Evolutionary conservation across 495 filamentous ascomycete genomes (phyloP).

Genomic region (Clohesyomyces aquaticus): DNA sequence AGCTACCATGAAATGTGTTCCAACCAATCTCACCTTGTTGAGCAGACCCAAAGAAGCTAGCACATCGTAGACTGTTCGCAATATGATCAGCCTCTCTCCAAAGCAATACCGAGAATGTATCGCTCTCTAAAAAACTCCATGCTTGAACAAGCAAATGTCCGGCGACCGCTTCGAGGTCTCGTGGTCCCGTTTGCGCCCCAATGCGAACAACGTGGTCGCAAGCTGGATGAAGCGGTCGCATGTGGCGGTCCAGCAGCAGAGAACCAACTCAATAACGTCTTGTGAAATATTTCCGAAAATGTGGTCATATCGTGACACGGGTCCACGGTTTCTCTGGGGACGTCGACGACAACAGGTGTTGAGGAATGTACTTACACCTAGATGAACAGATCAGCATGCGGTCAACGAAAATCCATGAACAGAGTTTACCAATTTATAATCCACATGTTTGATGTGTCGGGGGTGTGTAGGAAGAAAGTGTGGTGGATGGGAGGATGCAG

Average conservation of each 20-base stretch:
- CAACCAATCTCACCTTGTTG: background rate
- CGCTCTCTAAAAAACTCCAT: no score
- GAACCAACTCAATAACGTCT: no score
- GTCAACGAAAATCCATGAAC: slow-evolving; percentile 33
- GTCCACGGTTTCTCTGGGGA: no score
- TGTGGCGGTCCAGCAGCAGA: no score
- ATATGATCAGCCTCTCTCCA: slow-evolving; percentile 20
- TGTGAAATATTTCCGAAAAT: no score
- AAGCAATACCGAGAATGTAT: background rate
- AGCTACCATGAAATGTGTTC: background rate
- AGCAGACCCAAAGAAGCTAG: slow-evolving; percentile 81
- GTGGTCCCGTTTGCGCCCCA: background rate
- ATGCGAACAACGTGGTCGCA: background rate
- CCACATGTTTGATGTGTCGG: slow-evolving; percentile 72
- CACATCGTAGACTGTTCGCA: slow-evolving; percentile 79
- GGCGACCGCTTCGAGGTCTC: background rate
- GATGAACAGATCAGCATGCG: slow-evolving; percentile 10
- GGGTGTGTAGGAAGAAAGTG: background rate
- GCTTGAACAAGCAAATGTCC: background rate
- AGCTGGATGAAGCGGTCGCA: background rate
- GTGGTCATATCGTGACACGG: no score
- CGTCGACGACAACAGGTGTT: background rate
- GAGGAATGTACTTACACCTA: slow-evolving; percentile 28
- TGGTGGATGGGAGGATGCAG: background rate
- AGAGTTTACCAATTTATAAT: slow-evolving; percentile 89